Base-by-base conservation (phyloP, 1,139 yeast species). In the Scheffersomyces quercinus region DNA sequence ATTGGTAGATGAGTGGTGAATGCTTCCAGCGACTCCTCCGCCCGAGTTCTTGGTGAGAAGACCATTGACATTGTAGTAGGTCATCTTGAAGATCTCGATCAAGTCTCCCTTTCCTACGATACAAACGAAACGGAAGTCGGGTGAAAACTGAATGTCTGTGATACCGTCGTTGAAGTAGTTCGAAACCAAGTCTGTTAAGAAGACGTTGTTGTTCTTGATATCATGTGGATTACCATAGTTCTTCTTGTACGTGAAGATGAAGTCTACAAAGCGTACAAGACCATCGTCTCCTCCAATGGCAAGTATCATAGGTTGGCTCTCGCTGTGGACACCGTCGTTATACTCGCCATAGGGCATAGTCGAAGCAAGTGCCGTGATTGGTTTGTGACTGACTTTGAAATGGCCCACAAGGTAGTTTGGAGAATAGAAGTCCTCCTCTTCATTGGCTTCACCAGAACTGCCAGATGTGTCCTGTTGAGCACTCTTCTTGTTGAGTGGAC, bases 201-300 rank as follows among this genome's bases (percentile, higher is more conserved):
- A 44, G 10, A 81, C 82, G 28, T 57, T 59, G 37, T 56, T 54
- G 10, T 64, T 64, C 33, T 35, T 39, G 6, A 30, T 9, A 45
- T 35, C 5, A 15, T 43, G 48, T 34, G 49, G 49, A 11, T 40
- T 36, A 5, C 53, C 58, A 28, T 49, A 47, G 9, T 55, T 43
- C 28, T 29, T 29, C 26, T 42, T 30, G 31, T 40, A 24, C 62
- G 65, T 42, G 28, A 49, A 50, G 36, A 52, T 49, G 39, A 82
- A 59, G 57, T 85, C 86, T 36, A 87, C 64, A 28, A 86, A 56
- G 38, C 86, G 66, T 12, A 84, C 67, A 49, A 78, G 77, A 1
- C 93, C 95, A 58, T 85, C 91, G 51, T 81, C 85, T 5, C 83
- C 69, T 0, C 86, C 81, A 34, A 85, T 60, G 0, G 85, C 82